Base-by-base conservation (phyloP, 73 alveolate genomes). In the Durusdinium trenchii region DNA sequence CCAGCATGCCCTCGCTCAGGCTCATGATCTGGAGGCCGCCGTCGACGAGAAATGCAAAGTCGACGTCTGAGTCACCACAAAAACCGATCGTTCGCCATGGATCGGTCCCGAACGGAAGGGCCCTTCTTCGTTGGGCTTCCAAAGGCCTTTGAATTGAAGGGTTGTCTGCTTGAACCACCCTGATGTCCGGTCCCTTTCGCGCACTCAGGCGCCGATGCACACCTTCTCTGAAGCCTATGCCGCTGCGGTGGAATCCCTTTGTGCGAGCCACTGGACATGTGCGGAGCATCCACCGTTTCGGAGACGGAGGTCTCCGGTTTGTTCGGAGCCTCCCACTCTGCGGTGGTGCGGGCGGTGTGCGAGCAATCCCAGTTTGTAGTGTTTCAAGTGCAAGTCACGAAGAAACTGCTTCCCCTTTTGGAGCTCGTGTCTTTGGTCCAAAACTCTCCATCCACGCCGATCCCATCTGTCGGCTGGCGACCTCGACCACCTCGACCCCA, bases 31-130 rank as follows among this genome's bases (percentile, higher is more conserved):
- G 46, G 95, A 86, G 60, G 48, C 83, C 83, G 83, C 57, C 48
- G 61, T 86, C 83, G 83, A 86, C 35, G 95, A 86, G 67, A 86
- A 86, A 86, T 86, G 95, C 95, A 86, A 86, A 30, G 95, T 64
- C 40, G 47, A 30, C n/a, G n/a, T n/a, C n/a, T n/a, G n/a, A n/a
- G n/a, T n/a, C n/a, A n/a, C n/a, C n/a, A n/a, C n/a, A n/a, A n/a
- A n/a, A n/a, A n/a, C n/a, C n/a, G n/a, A n/a, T n/a, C n/a, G n/a
- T n/a, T n/a, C n/a, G n/a, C n/a, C n/a, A n/a, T n/a, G n/a, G n/a
- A n/a, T n/a, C n/a, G n/a, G n/a, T 23, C 14, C 42, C 60, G 73
- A 23, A 60, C 73, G 12, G 32, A 12, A 23, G n/a, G 4, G 73
- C 73, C 30, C 30, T 60, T 23, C 73, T 60, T 60, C n/a, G 73